Conservation (phyloP, 2,329 filamentous ascomycete genomes). For the Verticillium nonalfalfae region DNA sequence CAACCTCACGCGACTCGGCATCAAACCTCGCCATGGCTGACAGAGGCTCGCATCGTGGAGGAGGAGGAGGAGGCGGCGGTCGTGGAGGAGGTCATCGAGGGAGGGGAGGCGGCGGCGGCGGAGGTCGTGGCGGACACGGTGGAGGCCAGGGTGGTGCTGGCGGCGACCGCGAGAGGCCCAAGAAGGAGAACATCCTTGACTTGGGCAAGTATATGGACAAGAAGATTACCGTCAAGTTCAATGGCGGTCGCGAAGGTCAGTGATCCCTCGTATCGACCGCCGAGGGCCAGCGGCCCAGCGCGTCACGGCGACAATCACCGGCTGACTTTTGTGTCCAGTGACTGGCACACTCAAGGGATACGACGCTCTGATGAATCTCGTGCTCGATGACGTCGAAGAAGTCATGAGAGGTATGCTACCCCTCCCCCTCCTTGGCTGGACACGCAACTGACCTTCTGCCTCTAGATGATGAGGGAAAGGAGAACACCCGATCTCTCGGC, state of each 20-base stretch:
- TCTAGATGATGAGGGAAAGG: conserved; percentile 87
- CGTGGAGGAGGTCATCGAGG: conserved; percentile 41
- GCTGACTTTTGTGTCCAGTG: conserved; percentile 43
- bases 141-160: conserved; percentile 26
- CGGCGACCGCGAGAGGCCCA: conserved; percentile 63
- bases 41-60: conserved; percentile 40
- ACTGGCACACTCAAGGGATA: conserved; percentile 88
- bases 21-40: conserved; percentile 38
- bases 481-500: conserved; percentile 72
- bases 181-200: conserved; percentile 98
- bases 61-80: conserved; percentile 34
- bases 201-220: conserved; percentile 96
- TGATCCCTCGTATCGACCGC: not conserved
- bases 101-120: conserved; percentile 36
- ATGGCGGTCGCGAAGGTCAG: conserved; percentile 83
- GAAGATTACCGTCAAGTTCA: conserved; percentile 92
- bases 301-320: not conserved
- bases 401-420: conserved; percentile 66
- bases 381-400: conserved; percentile 91
- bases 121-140: conserved; percentile 30
- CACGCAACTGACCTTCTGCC: conserved; percentile 8
- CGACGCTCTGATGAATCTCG: conserved; percentile 96
- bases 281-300: not conserved
- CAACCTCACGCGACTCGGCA: conserved; percentile 1
- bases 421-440: not conserved